Base-by-base conservation (phyloP, 805 yeast species). In the Wickerhamomyces ciferrii region DNA sequence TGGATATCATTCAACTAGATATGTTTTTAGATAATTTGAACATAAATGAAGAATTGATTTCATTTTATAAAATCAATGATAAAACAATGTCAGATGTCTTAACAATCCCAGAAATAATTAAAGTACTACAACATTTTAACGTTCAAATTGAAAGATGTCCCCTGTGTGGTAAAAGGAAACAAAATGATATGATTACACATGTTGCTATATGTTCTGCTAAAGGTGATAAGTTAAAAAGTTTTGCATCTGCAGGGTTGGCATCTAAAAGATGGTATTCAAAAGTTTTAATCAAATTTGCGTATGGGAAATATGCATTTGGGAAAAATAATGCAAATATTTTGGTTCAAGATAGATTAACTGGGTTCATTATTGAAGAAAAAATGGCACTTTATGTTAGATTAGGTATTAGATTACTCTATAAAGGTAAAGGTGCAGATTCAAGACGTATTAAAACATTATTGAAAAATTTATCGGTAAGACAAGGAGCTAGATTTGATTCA, bases 311-410 rank as follows among this genome's bases (percentile, higher is more conserved):
- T 61, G 81, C 82, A 42, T 66, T 92, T 34, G 97, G 97, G 2
- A 82, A 84, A 21, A 88, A 92, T 60, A 89, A 95, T 42, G 99
- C 97, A 10, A 92, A 92, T 59, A 92, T 94, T 27, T 70, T 94
- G 43, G 97, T 92, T 2, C 98, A 94, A 63, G 97, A 94, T 62
- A 73, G 99, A 50, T 71, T 76, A 17, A 84, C 97, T 0, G 99
- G 99, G 0, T 76, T 87, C 41, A 80, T 92, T n/a, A 65, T 86
- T 59, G 98, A 92, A 61, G 99, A 92, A 58, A 89, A 89, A 57
- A 92, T 94, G 87, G 83, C 91, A 48, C 79, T 87, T 1, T 87
- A 87, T 56, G 94, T 94, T 11, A 72, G 97, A 42, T 61, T 94
- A 34, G 99, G 98, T 0, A 92, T 92, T 44, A 66, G 97, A 39